These are phyloP conservation scores for Triglochin maritima DNA, from an alignment of 106 monocot genomes.

Conservation along the genomic window DNA sequence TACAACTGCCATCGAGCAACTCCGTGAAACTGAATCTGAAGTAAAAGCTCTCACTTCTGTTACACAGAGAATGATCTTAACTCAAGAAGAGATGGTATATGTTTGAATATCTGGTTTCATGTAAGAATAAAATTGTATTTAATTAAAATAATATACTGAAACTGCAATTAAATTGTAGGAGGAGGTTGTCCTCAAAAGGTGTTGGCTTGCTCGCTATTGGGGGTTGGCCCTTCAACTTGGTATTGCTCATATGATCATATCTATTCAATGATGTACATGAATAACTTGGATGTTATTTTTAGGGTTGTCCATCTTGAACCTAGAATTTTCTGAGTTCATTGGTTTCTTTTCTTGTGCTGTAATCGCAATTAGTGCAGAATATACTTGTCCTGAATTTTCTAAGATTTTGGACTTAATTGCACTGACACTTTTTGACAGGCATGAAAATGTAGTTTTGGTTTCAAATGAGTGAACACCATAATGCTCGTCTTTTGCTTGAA, in stretches of 20 bases:
- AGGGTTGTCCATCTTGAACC: too few species aligned
- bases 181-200: conserved; percentile 91
- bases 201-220: conserved; percentile 98
- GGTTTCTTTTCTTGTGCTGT: too few species aligned
- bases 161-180: conserved; percentile 34
- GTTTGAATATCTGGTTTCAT: neutral
- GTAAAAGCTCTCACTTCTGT: conserved; percentile 51
- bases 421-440: too few species aligned
- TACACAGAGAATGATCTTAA: conserved; percentile 78
- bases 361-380: too few species aligned
- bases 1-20: conserved; percentile 32
- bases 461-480: too few species aligned
- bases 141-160: neutral
- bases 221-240: conserved; percentile 75
- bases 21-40: conserved; percentile 76
- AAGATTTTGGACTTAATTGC: neutral
- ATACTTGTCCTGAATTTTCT: neutral
- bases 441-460: too few species aligned
- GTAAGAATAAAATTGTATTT: neutral
- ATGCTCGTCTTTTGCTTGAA: too few species aligned
- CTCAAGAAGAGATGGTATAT: conserved; percentile 80
- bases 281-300: too few species aligned
- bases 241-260: conserved; percentile 15
- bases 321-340: too few species aligned
- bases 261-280: neutral